phyloP scores from a whole-genome alignment of 257 asterid genomes.

The Capsicum rhomboideum region DNA sequence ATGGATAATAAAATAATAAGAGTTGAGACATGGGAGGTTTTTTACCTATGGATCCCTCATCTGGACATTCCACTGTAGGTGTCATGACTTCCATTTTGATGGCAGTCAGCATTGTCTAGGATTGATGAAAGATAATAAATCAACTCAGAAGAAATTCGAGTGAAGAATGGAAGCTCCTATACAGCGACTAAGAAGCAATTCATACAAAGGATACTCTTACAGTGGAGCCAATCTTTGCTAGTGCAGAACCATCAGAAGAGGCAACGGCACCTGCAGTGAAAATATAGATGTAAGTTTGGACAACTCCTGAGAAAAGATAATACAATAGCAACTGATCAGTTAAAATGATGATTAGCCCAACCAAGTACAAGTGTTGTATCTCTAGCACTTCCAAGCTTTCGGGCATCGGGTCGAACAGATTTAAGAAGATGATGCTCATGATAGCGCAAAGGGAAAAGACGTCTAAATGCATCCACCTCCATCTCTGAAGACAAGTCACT shows the following conservation, averaged over 20 bases:
- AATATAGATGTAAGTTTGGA: background rate
- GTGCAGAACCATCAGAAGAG: constrained; percentile 85
- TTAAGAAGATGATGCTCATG: constrained; percentile 70
- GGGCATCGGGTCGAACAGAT: constrained; percentile 83
- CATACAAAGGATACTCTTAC: constrained; percentile 34
- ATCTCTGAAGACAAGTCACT: constrained; percentile 64
- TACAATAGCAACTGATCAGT: background rate
- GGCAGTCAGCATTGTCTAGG: constrained; percentile 87
- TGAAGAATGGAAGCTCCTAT: background rate
- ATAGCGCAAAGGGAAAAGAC: constrained; percentile 72
- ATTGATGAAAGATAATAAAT: constrained; percentile 1
- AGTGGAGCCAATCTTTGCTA: constrained; percentile 81
- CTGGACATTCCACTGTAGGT: constrained; percentile 65
- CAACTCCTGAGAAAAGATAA: background rate
- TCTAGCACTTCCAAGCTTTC: constrained; percentile 70
- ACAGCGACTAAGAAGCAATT: background rate
- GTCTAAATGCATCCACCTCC: constrained; percentile 83
- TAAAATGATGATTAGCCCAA: constrained; percentile 25
- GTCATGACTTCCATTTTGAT: constrained; percentile 92
- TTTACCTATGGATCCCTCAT: constrained; percentile 82
- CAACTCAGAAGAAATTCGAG: background rate
- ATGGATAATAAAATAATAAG: background rate
- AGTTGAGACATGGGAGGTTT: background rate
- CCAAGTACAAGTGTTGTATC: constrained; percentile 75
- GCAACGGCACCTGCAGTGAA: constrained; percentile 66